phyloP scores from a whole-genome alignment of 2,329 filamentous ascomycete species.

The Colletotrichum sp. region DNA sequence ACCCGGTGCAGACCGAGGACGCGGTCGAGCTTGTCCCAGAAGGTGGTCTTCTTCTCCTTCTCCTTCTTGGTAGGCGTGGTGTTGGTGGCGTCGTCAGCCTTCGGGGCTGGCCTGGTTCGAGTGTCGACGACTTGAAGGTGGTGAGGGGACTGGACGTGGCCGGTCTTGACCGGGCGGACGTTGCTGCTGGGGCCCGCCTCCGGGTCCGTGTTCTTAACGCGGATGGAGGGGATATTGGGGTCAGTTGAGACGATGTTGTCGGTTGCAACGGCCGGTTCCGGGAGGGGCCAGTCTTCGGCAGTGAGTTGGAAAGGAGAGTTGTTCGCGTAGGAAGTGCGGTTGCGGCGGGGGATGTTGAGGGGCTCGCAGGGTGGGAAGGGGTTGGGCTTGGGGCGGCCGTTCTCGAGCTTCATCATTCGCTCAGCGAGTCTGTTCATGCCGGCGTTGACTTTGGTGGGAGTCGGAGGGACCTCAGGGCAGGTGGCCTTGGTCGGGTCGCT shows the following conservation, averaged over 20 bases:
- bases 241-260: background rate
- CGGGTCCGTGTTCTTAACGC: background rate
- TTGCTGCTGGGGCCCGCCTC: background rate
- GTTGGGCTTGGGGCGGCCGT: background rate
- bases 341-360: background rate
- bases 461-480: rapidly evolving
- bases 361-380: background rate
- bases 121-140: background rate
- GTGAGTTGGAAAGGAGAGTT: background rate
- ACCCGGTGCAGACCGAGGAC: background rate
- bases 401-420: background rate
- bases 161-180: background rate
- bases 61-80: background rate
- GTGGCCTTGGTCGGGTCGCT: background rate
- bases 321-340: background rate
- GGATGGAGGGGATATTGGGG: background rate
- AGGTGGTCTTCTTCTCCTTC: background rate
- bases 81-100: background rate
- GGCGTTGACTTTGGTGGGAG: background rate
- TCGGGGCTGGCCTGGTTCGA: background rate
- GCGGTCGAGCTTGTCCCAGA: background rate
- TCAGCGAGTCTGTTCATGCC: background rate
- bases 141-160: background rate
- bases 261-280: background rate
- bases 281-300: background rate